A percentile compares a stretch with the other conserved stretches of the same genome.
These are phyloP conservation scores for Spizellomyces sp. DNA, from an alignment of 192 early-diverging fungal genomes.

Conservation along the genomic window DNA sequence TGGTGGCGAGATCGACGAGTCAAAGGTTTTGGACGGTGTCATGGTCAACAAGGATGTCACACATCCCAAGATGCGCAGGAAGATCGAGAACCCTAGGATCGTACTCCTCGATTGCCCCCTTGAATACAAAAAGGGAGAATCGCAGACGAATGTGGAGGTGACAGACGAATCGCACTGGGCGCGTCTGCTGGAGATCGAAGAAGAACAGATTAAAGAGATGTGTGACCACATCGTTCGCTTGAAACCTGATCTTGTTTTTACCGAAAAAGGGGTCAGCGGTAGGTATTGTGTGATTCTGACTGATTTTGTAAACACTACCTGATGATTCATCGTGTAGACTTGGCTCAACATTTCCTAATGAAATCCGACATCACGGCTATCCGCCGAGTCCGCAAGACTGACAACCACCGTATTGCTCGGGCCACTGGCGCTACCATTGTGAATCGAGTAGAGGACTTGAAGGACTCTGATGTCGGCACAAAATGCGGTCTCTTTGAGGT, in stretches of 20 bases:
- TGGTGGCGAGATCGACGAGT: conserved; percentile 97
- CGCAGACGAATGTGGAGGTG: conserved; percentile 98
- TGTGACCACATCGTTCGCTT: conserved; percentile 94
- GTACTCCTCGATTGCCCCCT: conserved; percentile 97
- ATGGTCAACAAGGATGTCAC: conserved; percentile 99
- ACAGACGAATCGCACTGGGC: conserved; percentile 96
- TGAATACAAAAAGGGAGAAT: conserved; percentile 99
- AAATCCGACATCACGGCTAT: conserved; percentile 98
- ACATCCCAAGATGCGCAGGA: conserved; percentile 93
- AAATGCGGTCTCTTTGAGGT: conserved; percentile 91
- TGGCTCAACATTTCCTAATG: conserved; percentile 98
- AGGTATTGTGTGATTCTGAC: conserved; percentile 13
- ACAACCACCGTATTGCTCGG: conserved; percentile 98
- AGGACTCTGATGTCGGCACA: conserved; percentile 94
- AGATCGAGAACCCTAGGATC: conserved; percentile 95
- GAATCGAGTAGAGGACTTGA: conserved; percentile 95
- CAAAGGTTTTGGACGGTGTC: conserved; percentile 91
- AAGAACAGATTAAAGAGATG: conserved; percentile 97
- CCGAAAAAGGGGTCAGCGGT: conserved; percentile 98
- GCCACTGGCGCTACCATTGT: conserved; percentile 97
- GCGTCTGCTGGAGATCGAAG: conserved; percentile 95
- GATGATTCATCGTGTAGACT: conserved; percentile 54
- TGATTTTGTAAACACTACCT: background rate
- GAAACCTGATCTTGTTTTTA: conserved; percentile 98
- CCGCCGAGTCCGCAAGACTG: conserved; percentile 96